Conservation (phyloP, 1,284 basidiomycete species). For the Cryptococcus neoformans region DNA sequence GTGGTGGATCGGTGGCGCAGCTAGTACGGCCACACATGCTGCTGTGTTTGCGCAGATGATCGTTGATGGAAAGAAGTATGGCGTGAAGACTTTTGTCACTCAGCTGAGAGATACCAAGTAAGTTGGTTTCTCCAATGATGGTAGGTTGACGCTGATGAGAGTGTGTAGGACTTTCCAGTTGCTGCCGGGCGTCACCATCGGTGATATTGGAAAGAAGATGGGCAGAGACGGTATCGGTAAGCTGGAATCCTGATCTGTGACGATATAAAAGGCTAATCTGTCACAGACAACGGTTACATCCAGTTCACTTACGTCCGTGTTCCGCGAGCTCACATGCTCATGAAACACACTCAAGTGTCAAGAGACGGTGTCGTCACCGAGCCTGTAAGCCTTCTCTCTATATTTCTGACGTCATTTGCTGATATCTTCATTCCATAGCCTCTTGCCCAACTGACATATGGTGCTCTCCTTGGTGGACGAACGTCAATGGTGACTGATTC, state of each 20-base stretch:
- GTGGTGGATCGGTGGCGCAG: conserved; percentile 60
- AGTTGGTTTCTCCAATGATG: conserved; percentile 24
- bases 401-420: neutral
- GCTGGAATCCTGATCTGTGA: conserved; percentile 1
- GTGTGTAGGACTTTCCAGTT: conserved; percentile 48
- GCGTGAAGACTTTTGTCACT: conserved; percentile 58
- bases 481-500: conserved; percentile 58
- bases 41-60: conserved; percentile 58
- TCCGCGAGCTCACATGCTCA: conserved; percentile 57
- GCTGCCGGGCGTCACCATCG: conserved; percentile 56
- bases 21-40: conserved; percentile 57
- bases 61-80: conserved; percentile 55
- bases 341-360: conserved; percentile 58
- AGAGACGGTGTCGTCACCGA: conserved; percentile 51
- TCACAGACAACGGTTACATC: conserved; percentile 52
- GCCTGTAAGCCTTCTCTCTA: conserved; percentile 26
- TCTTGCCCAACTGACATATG: conserved; percentile 58
- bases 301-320: conserved; percentile 58
- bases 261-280: neutral
- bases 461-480: conserved; percentile 56
- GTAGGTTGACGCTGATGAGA: neutral
- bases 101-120: conserved; percentile 56
- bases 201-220: conserved; percentile 61
- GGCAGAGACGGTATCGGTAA: conserved; percentile 56
- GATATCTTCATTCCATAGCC: conserved; percentile 46